phyloP scores from a whole-genome alignment of 176 grass and related monocot species.

The Poa pratensis region DNA sequence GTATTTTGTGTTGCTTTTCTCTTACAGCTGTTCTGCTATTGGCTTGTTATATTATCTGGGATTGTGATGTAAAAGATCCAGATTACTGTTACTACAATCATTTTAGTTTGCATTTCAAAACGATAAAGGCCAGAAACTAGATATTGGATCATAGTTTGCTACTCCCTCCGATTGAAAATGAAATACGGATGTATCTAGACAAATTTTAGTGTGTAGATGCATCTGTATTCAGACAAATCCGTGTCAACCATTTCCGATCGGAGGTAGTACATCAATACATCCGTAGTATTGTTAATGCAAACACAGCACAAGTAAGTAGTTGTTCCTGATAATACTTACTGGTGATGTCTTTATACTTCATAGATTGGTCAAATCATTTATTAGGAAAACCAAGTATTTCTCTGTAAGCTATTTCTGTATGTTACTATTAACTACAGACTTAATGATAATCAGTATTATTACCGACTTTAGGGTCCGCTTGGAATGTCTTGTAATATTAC shows the following conservation, averaged over 20 bases:
- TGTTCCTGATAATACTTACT: not conserved
- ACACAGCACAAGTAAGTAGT: not conserved
- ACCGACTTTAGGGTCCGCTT: not conserved
- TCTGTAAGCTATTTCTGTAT: not conserved
- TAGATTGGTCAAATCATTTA: not conserved
- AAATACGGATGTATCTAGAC: too few relatives aligned
- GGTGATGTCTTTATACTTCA: not conserved
- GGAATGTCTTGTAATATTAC: too few relatives aligned
- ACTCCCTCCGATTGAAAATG: too few relatives aligned
- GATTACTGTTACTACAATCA: not conserved
- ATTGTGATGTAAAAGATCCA: constrained; percentile 22
- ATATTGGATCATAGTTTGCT: constrained; percentile 18
- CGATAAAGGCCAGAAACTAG: not conserved
- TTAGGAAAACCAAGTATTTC: constrained; percentile 20
- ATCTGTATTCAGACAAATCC: too few relatives aligned
- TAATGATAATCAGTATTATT: not conserved
- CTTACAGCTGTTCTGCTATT: not conserved
- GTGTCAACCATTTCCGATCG: too few relatives aligned
- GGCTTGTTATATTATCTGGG: constrained; percentile 9
- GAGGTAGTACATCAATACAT: too few relatives aligned
- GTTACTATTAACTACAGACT: not conserved
- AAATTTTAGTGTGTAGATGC: too few relatives aligned
- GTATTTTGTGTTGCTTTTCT: not conserved
- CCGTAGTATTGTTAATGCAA: not conserved
- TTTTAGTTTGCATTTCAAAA: constrained; percentile 1